phyloP scores from a whole-genome alignment of 106 monocot species.

The Narthecium ossifragum region DNA sequence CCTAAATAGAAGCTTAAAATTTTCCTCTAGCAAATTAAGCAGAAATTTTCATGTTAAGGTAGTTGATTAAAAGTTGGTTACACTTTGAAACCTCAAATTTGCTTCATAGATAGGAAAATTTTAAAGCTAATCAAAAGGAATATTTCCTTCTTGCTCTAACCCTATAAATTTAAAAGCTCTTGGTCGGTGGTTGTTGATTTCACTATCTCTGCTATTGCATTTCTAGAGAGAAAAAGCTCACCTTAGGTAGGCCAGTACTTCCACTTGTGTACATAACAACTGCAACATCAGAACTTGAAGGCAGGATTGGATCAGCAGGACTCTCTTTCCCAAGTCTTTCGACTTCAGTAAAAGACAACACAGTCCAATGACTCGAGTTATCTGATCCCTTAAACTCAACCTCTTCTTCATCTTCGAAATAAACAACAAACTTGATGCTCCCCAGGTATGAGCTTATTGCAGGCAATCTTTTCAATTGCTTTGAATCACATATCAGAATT shows the following conservation, averaged over 20 bases:
- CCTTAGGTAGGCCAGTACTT: conserved; percentile 70
- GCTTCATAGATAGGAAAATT: too few species aligned
- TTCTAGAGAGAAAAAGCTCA: too few species aligned
- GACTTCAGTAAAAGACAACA: conserved; percentile 37
- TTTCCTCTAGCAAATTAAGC: too few species aligned
- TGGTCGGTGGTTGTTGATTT: too few species aligned
- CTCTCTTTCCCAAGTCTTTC: conserved; percentile 36
- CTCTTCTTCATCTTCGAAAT: conserved; percentile 37
- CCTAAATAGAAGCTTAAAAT: too few species aligned
- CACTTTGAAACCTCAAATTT: too few species aligned
- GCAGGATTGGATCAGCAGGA: conserved; percentile 28
- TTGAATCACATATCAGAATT: conserved; percentile 43
- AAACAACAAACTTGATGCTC: conserved; percentile 33
- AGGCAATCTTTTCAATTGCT: conserved; percentile 42
- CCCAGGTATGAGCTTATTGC: conserved; percentile 24
- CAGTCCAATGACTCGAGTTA: conserved; percentile 19
- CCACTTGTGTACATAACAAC: conserved; percentile 76
- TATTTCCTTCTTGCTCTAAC: too few species aligned
- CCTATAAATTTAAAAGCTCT: too few species aligned
- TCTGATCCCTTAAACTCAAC: not conserved
- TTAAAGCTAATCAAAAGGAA: too few species aligned
- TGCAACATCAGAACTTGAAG: conserved; percentile 33
- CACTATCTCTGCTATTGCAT: too few species aligned
- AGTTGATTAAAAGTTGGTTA: too few species aligned
- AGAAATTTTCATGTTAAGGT: too few species aligned